phyloP scores from a whole-genome alignment of 441 rosid species.

The Arabidopsis lyrata region DNA sequence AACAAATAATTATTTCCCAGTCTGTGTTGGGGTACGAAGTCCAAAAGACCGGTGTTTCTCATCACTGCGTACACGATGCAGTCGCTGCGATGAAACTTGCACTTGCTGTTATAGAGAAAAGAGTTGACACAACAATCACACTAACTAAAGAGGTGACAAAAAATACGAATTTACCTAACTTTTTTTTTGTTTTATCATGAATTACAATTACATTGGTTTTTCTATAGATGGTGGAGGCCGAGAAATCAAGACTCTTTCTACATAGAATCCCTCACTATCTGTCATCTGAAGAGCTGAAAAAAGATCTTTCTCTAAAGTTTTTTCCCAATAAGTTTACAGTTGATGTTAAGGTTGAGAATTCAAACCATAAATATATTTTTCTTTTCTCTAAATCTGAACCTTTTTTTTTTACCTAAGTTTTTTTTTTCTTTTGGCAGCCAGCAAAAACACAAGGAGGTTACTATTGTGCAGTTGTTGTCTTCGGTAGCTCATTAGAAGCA shows the following conservation, averaged over 20 bases:
- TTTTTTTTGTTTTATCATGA: background rate
- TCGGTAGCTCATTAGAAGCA: conserved; percentile 61
- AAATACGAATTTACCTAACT: background rate
- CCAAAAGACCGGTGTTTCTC: conserved; percentile 70
- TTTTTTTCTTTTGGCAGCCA: conserved; percentile 51
- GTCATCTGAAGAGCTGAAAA: conserved; percentile 51
- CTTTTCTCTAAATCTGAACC: background rate
- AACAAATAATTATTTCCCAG: conserved; percentile 44
- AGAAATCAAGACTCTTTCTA: conserved; percentile 63
- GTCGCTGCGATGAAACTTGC: conserved; percentile 85
- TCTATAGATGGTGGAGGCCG: conserved; percentile 53
- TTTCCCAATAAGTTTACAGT: conserved; percentile 51
- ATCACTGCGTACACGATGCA: conserved; percentile 82
- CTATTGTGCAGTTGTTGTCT: conserved; percentile 65
- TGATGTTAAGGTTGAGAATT: conserved; percentile 62
- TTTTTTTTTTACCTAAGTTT: background rate
- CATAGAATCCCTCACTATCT: conserved; percentile 67
- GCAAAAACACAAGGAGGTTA: conserved; percentile 51
- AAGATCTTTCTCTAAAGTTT: conserved; percentile 53
- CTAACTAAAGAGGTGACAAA: conserved; percentile 38
- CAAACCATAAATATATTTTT: background rate
- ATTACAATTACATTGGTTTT: background rate
- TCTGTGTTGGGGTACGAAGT: conserved; percentile 68
- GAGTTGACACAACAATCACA: conserved; percentile 51
- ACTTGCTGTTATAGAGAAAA: conserved; percentile 65